Conservation (phyloP, 345 rosid species). For the Ceriops zippeliana region DNA sequence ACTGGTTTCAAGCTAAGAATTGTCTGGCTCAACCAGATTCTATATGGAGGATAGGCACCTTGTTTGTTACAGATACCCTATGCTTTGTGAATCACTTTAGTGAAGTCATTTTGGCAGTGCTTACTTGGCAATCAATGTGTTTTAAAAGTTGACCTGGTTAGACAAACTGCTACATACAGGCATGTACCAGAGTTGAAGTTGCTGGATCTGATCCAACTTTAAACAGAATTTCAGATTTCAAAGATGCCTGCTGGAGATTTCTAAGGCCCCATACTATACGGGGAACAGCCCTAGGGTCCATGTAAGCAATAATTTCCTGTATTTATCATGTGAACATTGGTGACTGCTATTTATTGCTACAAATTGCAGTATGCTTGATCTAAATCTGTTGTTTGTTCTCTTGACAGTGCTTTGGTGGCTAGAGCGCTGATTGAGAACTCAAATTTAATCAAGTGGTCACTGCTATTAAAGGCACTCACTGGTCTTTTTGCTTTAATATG, state of each 20-base stretch:
- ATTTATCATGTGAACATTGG: slow-evolving; percentile 1
- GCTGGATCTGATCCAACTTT: slow-evolving; percentile 72
- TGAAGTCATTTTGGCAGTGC: neutral
- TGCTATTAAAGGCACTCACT: slow-evolving; percentile 71
- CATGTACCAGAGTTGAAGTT: slow-evolving; percentile 68
- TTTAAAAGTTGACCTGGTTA: neutral
- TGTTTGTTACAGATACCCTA: neutral
- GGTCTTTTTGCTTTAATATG: slow-evolving; percentile 90
- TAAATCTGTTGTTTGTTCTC: slow-evolving; percentile 13
- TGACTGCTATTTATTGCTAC: neutral
- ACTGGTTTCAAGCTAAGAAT: neutral
- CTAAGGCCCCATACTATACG: slow-evolving; percentile 95
- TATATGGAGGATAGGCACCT: neutral
- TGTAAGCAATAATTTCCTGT: slow-evolving; percentile 35
- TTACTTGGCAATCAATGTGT: neutral
- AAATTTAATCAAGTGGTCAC: slow-evolving; percentile 74
- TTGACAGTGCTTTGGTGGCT: slow-evolving; percentile 78
- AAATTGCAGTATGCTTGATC: neutral
- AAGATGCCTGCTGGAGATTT: slow-evolving; percentile 95
- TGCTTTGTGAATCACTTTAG: neutral
- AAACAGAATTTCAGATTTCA: slow-evolving; percentile 55
- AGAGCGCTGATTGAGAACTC: slow-evolving; percentile 86
- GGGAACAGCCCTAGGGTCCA: slow-evolving; percentile 85
- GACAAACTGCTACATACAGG: slow-evolving; percentile 44
- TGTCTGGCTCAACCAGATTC: neutral